Percentiles rank a stretch among this genome's conserved stretches.
Evolutionary conservation across 148 eudicot species (phyloP).

Genomic region (Polygonum aviculare): DNA sequence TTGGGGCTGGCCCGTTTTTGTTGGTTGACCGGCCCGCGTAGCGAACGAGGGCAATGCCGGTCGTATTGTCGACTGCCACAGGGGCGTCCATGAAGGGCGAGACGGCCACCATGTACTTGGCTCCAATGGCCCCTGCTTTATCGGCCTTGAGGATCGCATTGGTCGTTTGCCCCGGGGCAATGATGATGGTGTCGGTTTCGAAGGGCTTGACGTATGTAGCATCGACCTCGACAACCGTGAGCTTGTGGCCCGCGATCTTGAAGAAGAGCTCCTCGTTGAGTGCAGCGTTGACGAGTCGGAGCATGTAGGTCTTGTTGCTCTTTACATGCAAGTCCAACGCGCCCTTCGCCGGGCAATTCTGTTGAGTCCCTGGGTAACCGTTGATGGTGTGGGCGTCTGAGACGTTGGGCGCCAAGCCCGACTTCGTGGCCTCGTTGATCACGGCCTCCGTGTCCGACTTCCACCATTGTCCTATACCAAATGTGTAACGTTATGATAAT

Average conservation of each 20-base stretch:
- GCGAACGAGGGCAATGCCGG: slow-evolving; percentile 28
- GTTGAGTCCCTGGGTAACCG: slow-evolving; percentile 38
- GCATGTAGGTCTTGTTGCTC: slow-evolving; percentile 22
- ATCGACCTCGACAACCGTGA: slow-evolving; percentile 17
- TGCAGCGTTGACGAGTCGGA: slow-evolving; percentile 16
- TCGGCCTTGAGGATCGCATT: slow-evolving; percentile 15
- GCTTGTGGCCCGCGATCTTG: slow-evolving; percentile 16
- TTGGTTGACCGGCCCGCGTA: slow-evolving; percentile 27
- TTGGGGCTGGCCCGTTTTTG: slow-evolving; percentile 15
- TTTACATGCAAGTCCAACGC: slow-evolving; percentile 42
- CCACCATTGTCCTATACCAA: slow-evolving; percentile 1
- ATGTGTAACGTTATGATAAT: background rate
- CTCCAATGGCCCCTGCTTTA: slow-evolving; percentile 23
- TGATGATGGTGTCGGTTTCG: slow-evolving; percentile 15
- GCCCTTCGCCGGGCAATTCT: slow-evolving; percentile 13
- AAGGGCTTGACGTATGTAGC: slow-evolving; percentile 20
- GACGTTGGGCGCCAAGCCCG: slow-evolving; percentile 57
- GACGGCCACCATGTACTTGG: slow-evolving; percentile 38
- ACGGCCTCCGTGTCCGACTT: slow-evolving; percentile 52
- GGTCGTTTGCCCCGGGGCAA: slow-evolving; percentile 20
- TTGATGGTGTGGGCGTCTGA: slow-evolving; percentile 76
- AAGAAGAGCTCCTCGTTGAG: slow-evolving; percentile 15
- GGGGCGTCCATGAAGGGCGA: slow-evolving; percentile 79
- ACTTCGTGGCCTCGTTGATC: slow-evolving; percentile 43
- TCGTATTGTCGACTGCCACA: slow-evolving; percentile 46